Conservation (phyloP, 2,329 filamentous ascomycete species). For the Erysiphe neolycopersici region DNA sequence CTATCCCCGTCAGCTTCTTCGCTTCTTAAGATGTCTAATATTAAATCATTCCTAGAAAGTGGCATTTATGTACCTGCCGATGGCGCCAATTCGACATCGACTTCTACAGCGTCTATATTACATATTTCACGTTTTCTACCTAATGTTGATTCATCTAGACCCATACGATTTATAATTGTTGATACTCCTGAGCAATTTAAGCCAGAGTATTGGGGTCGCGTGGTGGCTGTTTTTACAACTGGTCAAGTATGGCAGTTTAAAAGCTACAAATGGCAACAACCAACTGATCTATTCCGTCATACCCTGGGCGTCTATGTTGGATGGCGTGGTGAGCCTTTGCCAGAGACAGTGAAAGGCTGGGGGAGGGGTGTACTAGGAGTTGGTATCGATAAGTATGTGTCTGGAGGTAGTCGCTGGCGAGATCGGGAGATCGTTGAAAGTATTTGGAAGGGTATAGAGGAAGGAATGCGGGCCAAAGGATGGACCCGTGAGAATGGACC, state of each 20-base stretch:
- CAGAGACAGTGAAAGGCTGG: constrained; percentile 57
- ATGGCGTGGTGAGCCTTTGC: constrained; percentile 62
- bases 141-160: constrained; percentile 37
- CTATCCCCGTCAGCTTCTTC: constrained; percentile 90
- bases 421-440: constrained; percentile 82
- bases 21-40: constrained; percentile 81
- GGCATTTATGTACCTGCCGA: constrained; percentile 61
- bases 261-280: constrained; percentile 83
- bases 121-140: constrained; percentile 60
- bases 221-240: constrained; percentile 92
- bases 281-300: constrained; percentile 70
- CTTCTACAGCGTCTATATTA: constrained; percentile 45
- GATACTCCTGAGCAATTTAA: constrained; percentile 88
- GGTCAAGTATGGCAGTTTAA: constrained; percentile 98
- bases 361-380: constrained; percentile 59
- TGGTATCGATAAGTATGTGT: constrained; percentile 62
- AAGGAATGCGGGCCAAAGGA: constrained; percentile 60
- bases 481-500: constrained; percentile 53
- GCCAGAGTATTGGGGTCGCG: constrained; percentile 86
- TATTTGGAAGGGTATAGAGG: constrained; percentile 76
- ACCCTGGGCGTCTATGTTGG: constrained; percentile 73
- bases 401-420: constrained; percentile 36
- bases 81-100: constrained; percentile 26
- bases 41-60: constrained; percentile 74
- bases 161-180: constrained; percentile 83